These are phyloP conservation scores for Oryza officinalis DNA, from an alignment of 176 grass and related monocot species.

Conservation along the genomic window DNA sequence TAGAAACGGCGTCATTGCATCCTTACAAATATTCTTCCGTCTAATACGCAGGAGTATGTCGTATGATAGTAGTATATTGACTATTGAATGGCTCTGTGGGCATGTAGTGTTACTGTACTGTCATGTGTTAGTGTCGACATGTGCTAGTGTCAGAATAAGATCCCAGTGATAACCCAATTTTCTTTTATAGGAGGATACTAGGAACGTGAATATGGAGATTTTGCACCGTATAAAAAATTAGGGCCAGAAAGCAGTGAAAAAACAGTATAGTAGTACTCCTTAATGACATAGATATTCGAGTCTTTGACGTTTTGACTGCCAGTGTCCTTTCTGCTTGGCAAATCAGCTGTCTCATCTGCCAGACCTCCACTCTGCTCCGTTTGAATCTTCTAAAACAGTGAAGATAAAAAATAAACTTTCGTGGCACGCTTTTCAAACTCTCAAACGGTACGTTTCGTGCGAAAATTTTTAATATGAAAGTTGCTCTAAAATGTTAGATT, in stretches of 20 bases:
- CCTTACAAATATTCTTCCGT: background rate
- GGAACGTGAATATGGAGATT: background rate
- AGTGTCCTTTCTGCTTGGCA: constrained; percentile 17
- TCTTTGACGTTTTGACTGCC: constrained; percentile 41
- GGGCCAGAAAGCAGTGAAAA: background rate
- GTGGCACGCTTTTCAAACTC: too few species aligned
- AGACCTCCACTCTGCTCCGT: background rate
- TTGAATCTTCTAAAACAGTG: too few species aligned
- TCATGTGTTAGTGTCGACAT: background rate
- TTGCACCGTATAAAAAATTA: background rate
- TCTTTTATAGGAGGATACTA: background rate
- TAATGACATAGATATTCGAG: constrained; percentile 19
- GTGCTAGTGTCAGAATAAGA: background rate
- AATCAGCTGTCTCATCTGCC: constrained; percentile 36
- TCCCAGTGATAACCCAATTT: background rate
- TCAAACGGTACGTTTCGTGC: too few species aligned
- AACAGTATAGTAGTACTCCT: background rate
- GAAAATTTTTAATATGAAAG: too few species aligned
- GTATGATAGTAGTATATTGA: background rate
- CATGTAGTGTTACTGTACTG: background rate
- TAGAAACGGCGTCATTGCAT: background rate
- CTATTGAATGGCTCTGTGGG: background rate
- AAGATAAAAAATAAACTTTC: too few species aligned
- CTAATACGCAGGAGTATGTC: background rate
- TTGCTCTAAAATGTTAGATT: too few species aligned